Base-by-base conservation (phyloP, 331 rosid species). In the Telfairia occidentalis region DNA sequence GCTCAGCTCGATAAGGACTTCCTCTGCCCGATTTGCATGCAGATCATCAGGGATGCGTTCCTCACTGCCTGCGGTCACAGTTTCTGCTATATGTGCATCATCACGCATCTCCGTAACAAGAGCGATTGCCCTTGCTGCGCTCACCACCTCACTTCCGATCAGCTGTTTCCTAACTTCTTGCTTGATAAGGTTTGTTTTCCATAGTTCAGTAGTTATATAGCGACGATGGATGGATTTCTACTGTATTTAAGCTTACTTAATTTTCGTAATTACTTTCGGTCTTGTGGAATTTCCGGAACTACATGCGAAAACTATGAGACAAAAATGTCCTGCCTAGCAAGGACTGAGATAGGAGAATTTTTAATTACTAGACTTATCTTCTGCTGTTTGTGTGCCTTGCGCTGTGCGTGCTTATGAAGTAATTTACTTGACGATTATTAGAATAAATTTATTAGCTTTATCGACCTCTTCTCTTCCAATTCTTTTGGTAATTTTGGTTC, bases 1-100 rank as follows among this genome's bases (percentile, higher is more conserved):
- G 24, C 86, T 10, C 92, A 91, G 72, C 83, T 82, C 69, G 99
- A 95, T 71, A 95, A 84, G 78, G 99, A 95, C 59, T 87, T 90
- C 71, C 81, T 95, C 0, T 95, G 99, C 37, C 99, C 99, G 82
- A 95, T 95, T 87, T 95, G 99, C 79, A 95, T 95, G 96, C 99
- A 95, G 90, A 83, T 88, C 59, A 87, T 95, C 43, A 91, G 87
- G 80, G 97, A 87, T 32, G 89, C 96, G 2, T 92, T 95, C 79
- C 96, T 95, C 52, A 95, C 97, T 0, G 82, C 90, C 0, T 95
- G 99, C 60, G 96, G 99, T 2, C 99, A 95, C 76, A 92, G 96
- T 86, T 95, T 95, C 84, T 95, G 99, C 84, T 95, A 90, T 73
- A 95, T 95, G 96, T 95, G 99, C 78, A 92, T 95, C 85, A 83